These are phyloP conservation scores for Talaromyces pinophilus DNA, from an alignment of 2,329 filamentous ascomycete species.

Conservation along the genomic window DNA sequence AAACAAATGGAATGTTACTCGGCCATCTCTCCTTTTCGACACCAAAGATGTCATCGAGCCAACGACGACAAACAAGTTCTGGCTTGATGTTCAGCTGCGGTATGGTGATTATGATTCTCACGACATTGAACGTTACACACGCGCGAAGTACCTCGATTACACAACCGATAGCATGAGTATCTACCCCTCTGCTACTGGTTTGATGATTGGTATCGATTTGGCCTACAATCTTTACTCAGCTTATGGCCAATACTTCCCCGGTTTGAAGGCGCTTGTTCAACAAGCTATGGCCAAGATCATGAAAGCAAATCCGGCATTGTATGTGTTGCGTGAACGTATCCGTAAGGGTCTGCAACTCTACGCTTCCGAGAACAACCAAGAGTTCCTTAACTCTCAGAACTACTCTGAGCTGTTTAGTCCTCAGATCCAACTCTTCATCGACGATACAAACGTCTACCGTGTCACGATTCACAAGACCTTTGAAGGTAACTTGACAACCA, in stretches of 20 bases:
- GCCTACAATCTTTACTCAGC: constrained; percentile 98
- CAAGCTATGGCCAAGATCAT: constrained; percentile 99
- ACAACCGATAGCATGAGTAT: constrained; percentile 99
- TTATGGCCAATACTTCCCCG: constrained; percentile 98
- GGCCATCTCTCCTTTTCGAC: constrained; percentile 89
- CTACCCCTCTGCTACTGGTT: constrained; percentile 91
- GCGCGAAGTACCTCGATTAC: constrained; percentile 98
- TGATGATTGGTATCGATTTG: constrained; percentile 97
- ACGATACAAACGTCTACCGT: constrained; percentile 98
- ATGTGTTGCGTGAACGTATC: constrained; percentile 95
- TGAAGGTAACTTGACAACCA: constrained; percentile 97
- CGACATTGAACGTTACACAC: constrained; percentile 95
- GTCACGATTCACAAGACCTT: constrained; percentile 99
- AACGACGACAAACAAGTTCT: constrained; percentile 98
- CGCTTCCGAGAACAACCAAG: constrained; percentile 97
- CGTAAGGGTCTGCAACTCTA: constrained; percentile 97
- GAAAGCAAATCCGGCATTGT: constrained; percentile 97
- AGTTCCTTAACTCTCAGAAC: constrained; percentile 98
- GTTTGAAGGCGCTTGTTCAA: constrained; percentile 90
- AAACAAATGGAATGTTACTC: constrained; percentile 98
- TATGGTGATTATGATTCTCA: constrained; percentile 99
- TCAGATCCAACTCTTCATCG: constrained; percentile 97
- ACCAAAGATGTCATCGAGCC: constrained; percentile 94
- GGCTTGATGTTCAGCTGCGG: constrained; percentile 93
- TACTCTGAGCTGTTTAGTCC: constrained; percentile 99